Evolutionary conservation across 257 asterid species (phyloP).

Genomic region (Solanum sejunctum): DNA sequence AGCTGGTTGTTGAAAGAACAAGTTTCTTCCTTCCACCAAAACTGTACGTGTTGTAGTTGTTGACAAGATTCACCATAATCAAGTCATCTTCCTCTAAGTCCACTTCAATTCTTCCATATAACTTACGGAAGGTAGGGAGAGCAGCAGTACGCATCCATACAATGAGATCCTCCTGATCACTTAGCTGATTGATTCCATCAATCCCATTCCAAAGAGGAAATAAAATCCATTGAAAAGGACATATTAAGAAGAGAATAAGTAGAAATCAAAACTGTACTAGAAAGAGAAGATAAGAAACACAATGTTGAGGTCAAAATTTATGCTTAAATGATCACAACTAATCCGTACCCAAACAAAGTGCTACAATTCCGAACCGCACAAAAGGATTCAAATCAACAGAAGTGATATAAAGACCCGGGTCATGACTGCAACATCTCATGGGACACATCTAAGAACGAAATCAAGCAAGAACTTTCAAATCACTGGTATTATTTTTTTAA

Average conservation of each 20-base stretch:
- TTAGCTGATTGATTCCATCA: conserved; percentile 36
- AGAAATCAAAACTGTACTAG: neutral
- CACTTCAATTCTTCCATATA: conserved; percentile 63
- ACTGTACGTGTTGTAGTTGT: conserved; percentile 73
- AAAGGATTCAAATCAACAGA: neutral
- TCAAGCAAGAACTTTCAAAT: neutral
- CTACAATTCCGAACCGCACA: neutral
- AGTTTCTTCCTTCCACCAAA: conserved; percentile 62
- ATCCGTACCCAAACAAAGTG: neutral
- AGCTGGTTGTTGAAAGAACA: conserved; percentile 56
- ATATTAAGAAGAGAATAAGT: neutral
- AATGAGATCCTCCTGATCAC: conserved; percentile 70
- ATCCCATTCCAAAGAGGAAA: neutral
- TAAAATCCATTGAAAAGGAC: neutral
- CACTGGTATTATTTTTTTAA: neutral
- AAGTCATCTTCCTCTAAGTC: conserved; percentile 45
- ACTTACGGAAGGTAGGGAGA: conserved; percentile 54
- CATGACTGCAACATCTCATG: neutral
- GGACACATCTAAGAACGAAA: neutral
- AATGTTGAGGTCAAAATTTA: neutral
- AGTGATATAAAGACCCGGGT: neutral
- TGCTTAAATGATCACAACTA: neutral
- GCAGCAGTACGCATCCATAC: conserved; percentile 85
- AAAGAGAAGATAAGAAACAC: neutral
- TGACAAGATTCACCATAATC: conserved; percentile 33